A percentile compares a stretch with the other conserved stretches of the same genome.
Evolutionary conservation across 345 rosid species (phyloP).

Genomic region (Angophora floribunda): DNA sequence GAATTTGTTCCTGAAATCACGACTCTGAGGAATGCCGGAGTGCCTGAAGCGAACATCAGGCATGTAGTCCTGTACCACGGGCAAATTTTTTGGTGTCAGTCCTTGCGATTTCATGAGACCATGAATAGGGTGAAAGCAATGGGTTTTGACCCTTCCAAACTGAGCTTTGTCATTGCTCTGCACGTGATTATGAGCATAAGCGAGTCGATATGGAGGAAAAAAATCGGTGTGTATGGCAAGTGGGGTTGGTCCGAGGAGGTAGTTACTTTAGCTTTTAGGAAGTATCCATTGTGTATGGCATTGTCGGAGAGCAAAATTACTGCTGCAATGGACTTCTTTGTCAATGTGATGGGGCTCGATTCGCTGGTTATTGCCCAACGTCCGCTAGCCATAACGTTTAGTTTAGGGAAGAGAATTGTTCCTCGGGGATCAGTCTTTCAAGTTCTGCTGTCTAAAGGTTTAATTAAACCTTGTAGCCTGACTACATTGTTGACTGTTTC

Average conservation of each 20-base stretch:
- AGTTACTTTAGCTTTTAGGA: constrained; percentile 4
- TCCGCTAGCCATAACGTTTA: neutral
- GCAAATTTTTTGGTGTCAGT: neutral
- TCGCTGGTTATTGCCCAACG: neutral
- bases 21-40: constrained; percentile 8
- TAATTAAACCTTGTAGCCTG: neutral
- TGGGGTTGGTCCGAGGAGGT: constrained; percentile 13
- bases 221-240: neutral
- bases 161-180: constrained; percentile 4
- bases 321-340: constrained; percentile 8
- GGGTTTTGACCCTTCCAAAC: constrained; percentile 7
- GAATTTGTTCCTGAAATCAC: neutral
- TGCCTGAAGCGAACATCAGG: neutral
- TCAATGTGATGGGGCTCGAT: constrained; percentile 11
- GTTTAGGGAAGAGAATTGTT: constrained; percentile 20
- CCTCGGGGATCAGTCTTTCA: constrained; percentile 14
- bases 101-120: neutral
- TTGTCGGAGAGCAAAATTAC: constrained; percentile 13
- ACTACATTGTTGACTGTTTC: neutral
- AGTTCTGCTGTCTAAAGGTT: constrained; percentile 7
- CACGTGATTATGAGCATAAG: neutral
- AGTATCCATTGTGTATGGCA: constrained; percentile 4
- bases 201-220: constrained; percentile 4
- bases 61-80: neutral
- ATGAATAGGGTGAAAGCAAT: constrained; percentile 7